Percentiles rank a stretch among this genome's conserved stretches.
phyloP scores from a whole-genome alignment of 1,284 basidiomycete species.

The Heterobasidion parviporum region DNA sequence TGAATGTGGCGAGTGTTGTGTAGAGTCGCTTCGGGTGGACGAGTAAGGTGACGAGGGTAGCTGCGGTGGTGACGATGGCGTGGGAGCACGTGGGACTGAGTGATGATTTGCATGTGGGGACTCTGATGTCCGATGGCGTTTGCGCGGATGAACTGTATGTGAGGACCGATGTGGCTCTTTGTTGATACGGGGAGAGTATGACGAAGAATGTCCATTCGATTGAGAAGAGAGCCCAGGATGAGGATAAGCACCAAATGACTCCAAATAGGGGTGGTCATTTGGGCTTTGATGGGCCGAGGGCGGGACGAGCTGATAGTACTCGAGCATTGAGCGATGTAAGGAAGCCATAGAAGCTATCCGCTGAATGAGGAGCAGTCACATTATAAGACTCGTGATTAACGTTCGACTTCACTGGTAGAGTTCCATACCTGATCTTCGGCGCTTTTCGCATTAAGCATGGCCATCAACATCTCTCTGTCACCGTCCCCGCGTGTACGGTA shows the following conservation, averaged over 20 bases:
- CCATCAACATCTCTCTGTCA: slow-evolving; percentile 81
- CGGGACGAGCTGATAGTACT: slow-evolving; percentile 36
- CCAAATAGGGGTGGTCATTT: neutral
- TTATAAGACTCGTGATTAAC: slow-evolving; percentile 7
- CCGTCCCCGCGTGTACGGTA: slow-evolving; percentile 81
- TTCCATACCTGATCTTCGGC: slow-evolving; percentile 75
- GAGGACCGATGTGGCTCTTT: neutral
- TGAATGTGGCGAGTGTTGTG: slow-evolving; percentile 7
- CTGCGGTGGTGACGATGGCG: slow-evolving; percentile 4
- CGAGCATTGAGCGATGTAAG: slow-evolving; percentile 61
- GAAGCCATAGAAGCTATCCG: slow-evolving; percentile 61
- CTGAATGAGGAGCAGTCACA: slow-evolving; percentile 25
- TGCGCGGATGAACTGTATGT: slow-evolving; percentile 6
- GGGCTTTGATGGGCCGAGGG: slow-evolving; percentile 1
- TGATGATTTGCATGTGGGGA: slow-evolving; percentile 8
- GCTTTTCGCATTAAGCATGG: slow-evolving; percentile 83
- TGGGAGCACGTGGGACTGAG: slow-evolving; percentile 1
- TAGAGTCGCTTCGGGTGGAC: slow-evolving; percentile 7
- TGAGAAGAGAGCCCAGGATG: neutral
- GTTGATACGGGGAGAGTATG: slow-evolving; percentile 2
- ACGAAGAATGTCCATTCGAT: neutral
- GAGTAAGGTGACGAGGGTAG: slow-evolving; percentile 10
- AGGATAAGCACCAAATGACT: neutral
- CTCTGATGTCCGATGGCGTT: slow-evolving; percentile 12
- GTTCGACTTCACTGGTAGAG: slow-evolving; percentile 1